Conservation (phyloP, 768 basidiomycete species). For the Sporobolomyces roseus region DNA sequence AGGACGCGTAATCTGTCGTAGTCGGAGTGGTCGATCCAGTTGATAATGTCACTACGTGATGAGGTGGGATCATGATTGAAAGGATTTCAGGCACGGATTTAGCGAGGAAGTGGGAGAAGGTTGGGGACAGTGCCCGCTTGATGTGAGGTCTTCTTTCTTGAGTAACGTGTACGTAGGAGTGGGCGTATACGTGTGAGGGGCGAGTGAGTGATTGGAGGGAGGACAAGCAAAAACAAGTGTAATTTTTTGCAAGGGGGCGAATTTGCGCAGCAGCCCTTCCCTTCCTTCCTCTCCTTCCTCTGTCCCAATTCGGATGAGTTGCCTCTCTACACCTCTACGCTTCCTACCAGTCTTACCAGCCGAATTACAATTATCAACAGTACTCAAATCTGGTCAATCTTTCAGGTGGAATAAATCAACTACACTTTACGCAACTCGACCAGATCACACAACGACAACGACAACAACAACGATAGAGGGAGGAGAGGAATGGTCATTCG, state of each 20-base stretch:
- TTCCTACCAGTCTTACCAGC: constrained; percentile 60
- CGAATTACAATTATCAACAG: constrained; percentile 73
- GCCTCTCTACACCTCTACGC: constrained; percentile 16
- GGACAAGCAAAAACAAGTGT: too few relatives aligned
- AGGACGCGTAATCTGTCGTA: constrained; percentile 10
- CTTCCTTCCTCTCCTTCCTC: not conserved
- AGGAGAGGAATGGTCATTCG: constrained; percentile 71
- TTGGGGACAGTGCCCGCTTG: too few relatives aligned
- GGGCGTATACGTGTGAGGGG: too few relatives aligned
- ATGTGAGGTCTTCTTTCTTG: too few relatives aligned
- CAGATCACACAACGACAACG: too few relatives aligned
- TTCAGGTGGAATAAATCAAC: constrained; percentile 73
- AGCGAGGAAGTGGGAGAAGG: too few relatives aligned
- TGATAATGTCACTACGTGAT: not conserved
- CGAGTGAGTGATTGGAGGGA: too few relatives aligned
- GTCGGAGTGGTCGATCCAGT: not conserved
- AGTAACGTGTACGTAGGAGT: too few relatives aligned
- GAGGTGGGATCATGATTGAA: not conserved
- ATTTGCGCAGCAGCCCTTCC: not conserved
- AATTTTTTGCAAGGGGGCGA: not conserved
- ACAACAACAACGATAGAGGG: constrained; percentile 13
- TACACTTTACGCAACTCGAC: constrained; percentile 19
- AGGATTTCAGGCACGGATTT: too few relatives aligned
- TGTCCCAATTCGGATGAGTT: not conserved
- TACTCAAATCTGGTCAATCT: constrained; percentile 76